Base-by-base conservation (phyloP, 2,329 filamentous ascomycete genomes). In the Fusarium torreyae region DNA sequence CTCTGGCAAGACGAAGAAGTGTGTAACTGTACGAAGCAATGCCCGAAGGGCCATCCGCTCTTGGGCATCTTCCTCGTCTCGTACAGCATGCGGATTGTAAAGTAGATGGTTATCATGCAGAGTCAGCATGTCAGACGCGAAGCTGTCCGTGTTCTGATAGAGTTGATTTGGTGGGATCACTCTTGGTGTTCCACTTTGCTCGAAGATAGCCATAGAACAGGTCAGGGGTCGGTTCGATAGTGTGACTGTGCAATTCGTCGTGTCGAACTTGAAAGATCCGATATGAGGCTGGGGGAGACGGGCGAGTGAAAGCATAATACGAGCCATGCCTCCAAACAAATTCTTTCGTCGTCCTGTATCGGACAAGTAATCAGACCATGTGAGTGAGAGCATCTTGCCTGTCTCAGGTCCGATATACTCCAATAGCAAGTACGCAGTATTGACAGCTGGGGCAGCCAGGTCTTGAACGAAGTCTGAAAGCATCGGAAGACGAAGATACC, bases 101-200 rank as follows among this genome's bases (percentile, higher is more conserved):
- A 54, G 11, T 11, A 62, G 50, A 8, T 39, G 36, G n/a, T 43
- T 54, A 3, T 50, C 38, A 9, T 65, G 26, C 14, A 34, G 43
- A 24, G 26, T 26, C n/a, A 57, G n/a, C 36, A 50, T 57, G 6
- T 43, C 36, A 6, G 36, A 42, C 9, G 36, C 54, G 9, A 48
- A 56, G 5, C 22, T 24, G n/a, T 78, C 79, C 31, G 60, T 74
- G 52, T 69, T 73, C 31, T 57, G 65, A 56, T 78, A 81, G 17
- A 76, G 80, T 22, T 77, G 63, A 46, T 71, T 71, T 24, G 39
- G 69, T 33, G 57, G 50, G 26, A 81, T 79, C 10, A 63, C 71
- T 61, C 76, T 75, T 34, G 60, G 69, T 8, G 75, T 71, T 46
- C 76, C 76, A 14, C 77, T 67, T 68, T 78, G 80, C 67, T 80